Evolutionary conservation across 1,139 yeast genomes (phyloP), one percentile per base, ranked within the genome.

Genomic region (Candida freyschussii): DNA sequence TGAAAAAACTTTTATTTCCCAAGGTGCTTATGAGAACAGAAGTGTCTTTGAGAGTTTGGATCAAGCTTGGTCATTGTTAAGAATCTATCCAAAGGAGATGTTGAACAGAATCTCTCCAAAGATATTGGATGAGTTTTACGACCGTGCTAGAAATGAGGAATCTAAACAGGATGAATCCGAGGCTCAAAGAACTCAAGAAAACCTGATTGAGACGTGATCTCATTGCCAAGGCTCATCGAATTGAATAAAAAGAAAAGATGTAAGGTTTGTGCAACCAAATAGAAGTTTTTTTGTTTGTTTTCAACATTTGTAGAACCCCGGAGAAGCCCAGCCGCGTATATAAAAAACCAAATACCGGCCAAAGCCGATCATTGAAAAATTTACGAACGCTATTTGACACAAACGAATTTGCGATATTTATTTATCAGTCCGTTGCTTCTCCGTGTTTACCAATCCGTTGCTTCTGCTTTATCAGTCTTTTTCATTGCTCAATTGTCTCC

Each of bases 1-100:
- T 55, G 99, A 91, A 66, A 86, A 84, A 72, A 82, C 91, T 36
- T 93, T 93, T 57, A 86, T 91, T 53, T 60, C 87, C 34, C 99
- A 91, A 69, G 97, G 96, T 60, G 87, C 95, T 34, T 91, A 91
- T 59, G 98, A 91, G 66, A 75, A 87, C 65, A 83, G 98, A 75
- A 72, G 86, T 32, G 80, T 91, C 50, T 85, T 89, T 55, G 98
- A 91, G 66, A 83, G 96, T 29, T 78, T 91, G 59, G 98, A 91
- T 60, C 89, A 84, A 62, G 99, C 98, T 34, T 91, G 99, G 99
- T 80, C 95, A 30, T 74, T 91, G 61, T 74, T 91, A 62, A 86
- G 99, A 72, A 91, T 91, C 59, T 91, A 91, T 71, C 99, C 99
- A 58, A 91, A 89, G 77, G 97, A 91, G 67, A 73, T 91, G 81